These are phyloP conservation scores for Quercus parvula DNA, from an alignment of 306 rosid genomes.

Conservation along the genomic window DNA sequence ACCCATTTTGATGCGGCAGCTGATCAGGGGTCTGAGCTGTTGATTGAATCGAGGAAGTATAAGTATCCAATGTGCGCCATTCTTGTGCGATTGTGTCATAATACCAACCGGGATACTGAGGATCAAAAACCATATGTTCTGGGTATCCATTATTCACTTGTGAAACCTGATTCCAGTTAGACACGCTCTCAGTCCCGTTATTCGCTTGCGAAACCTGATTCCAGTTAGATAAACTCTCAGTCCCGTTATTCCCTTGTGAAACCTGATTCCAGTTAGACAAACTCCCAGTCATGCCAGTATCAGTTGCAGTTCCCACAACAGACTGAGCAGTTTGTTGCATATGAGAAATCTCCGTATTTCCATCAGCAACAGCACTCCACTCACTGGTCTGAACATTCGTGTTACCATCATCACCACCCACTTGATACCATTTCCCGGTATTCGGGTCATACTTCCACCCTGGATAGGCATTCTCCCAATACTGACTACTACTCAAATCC, in stretches of 20 bases:
- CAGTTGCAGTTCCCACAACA: constrained; percentile 46
- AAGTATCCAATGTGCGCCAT: constrained; percentile 68
- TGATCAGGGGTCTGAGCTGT: constrained; percentile 33
- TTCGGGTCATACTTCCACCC: constrained; percentile 71
- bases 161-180: constrained; percentile 53
- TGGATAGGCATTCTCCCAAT: constrained; percentile 78
- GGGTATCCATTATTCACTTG: constrained; percentile 65
- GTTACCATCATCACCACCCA: constrained; percentile 36
- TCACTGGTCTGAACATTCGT: constrained; percentile 26
- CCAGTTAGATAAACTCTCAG: constrained; percentile 42
- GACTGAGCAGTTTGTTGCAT: constrained; percentile 56
- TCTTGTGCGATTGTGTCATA: constrained; percentile 65
- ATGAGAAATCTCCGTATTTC: constrained; percentile 42
- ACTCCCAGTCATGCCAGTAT: constrained; percentile 44
- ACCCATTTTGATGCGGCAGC: constrained; percentile 46
- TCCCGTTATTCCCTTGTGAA: constrained; percentile 55
- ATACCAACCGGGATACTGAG: constrained; percentile 81
- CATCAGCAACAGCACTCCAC: constrained; percentile 42
- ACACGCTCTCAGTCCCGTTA: constrained; percentile 46
- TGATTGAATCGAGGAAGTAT: constrained; percentile 46
- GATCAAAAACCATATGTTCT: constrained; percentile 75
- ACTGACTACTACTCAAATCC: constrained; percentile 54
- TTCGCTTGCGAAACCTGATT: constrained; percentile 54
- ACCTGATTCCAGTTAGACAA: constrained; percentile 48
- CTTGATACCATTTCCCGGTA: constrained; percentile 76